Base-by-base conservation (phyloP, 768 basidiomycete genomes). In the Leccinum incarnatum region DNA sequence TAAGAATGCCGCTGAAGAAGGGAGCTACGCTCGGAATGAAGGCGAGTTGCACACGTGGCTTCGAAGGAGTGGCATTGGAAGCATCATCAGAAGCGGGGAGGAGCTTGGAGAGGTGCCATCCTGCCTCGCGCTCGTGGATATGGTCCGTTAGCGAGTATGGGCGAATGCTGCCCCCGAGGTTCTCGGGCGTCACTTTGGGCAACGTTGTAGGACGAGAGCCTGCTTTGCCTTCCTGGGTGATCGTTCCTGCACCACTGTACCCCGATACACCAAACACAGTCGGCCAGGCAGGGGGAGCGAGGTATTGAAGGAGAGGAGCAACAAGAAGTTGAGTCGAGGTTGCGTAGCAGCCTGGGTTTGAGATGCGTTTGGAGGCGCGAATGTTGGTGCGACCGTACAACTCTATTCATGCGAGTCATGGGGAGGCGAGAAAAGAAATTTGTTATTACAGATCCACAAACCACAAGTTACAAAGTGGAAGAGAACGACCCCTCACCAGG, bases 341-440 rank as follows among this genome's bases (percentile, higher is more conserved):
- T 5, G 95, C 90, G 70, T 95, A 99, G 72, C 97, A 99, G 46
- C 97, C 97, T 1, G 97, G 97, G 76, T 99, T 99, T 51, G 97
- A 91, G 62, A 98, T 93, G 47, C 95, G 79, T 69, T 87, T 93
- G 23, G 97, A 83, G 3, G 76, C 61, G 48, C 86, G 85, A 62
- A 97, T 79, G 1, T 73, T 72, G 29, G 77, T 72, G 56, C 96
- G 92, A 32, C 83, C 86, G 72, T 98, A 98, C 45, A 98, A 78
- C 73, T 98, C 97, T 98, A 71, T 36, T 48, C 11, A 12, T 15
- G 54, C 54, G 45, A 54, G 42, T 29, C 42, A 66, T 53, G 40
- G 40, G 40, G 65, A 70, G 67, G 62, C 64, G 67, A 65, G 68
- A 64, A 62, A 72, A 71, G 58, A 75, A 67, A 59, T 63, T 71